phyloP scores from a whole-genome alignment of 1,284 basidiomycete genomes.

The Tilletia indica region DNA sequence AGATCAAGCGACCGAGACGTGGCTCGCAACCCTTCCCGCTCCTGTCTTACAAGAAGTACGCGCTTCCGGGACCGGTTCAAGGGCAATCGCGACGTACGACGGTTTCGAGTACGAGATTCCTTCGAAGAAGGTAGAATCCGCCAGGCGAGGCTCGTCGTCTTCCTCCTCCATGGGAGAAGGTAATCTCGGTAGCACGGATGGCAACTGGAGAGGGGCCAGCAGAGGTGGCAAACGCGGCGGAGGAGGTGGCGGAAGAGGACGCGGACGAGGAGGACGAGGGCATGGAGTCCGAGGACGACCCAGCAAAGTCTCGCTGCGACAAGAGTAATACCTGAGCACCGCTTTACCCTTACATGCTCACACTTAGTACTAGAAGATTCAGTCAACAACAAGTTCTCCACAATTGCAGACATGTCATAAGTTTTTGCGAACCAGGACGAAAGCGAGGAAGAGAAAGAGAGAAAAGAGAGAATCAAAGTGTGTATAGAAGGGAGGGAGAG shows the following conservation, averaged over 20 bases:
- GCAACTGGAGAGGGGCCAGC: background rate
- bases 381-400: too few species aligned
- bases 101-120: slow-evolving; percentile 22
- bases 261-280: slow-evolving; percentile 5
- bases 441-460: background rate
- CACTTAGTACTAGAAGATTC: too few species aligned
- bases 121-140: slow-evolving; percentile 1
- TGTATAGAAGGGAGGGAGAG: too few species aligned
- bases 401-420: background rate
- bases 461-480: background rate
- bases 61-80: background rate
- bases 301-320: too few species aligned
- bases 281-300: background rate
- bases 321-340: too few species aligned
- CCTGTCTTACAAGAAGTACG: background rate
- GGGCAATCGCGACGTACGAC: slow-evolving; percentile 25
- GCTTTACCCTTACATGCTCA: too few species aligned
- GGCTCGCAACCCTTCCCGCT: slow-evolving; percentile 24
- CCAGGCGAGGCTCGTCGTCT: background rate
- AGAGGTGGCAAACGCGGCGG: background rate
- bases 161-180: background rate
- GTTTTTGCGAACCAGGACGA: background rate
- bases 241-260: background rate
- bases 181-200: too few species aligned
- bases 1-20: slow-evolving; percentile 39